Evolutionary conservation across 2,329 filamentous ascomycete genomes (phyloP).

Genomic region (Arthrinium phaeospermum): DNA sequence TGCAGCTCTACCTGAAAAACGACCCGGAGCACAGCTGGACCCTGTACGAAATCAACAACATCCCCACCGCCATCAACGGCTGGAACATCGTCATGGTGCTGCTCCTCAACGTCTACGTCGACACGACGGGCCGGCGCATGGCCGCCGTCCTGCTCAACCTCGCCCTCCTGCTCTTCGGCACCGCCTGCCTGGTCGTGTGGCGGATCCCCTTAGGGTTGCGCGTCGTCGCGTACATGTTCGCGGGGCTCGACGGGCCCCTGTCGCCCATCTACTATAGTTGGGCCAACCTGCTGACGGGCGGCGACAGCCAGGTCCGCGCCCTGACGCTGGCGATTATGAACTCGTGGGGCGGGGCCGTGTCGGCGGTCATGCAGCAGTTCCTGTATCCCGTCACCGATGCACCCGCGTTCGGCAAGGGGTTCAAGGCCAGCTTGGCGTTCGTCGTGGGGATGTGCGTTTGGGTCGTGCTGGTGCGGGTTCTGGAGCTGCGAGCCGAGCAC

Average conservation of each 20-base stretch:
- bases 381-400: slow-evolving; percentile 41
- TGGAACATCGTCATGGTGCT: slow-evolving; percentile 37
- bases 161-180: slow-evolving; percentile 37
- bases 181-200: slow-evolving; percentile 40
- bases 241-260: slow-evolving; percentile 42
- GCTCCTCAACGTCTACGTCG: slow-evolving; percentile 35
- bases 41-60: slow-evolving; percentile 38
- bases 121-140: slow-evolving; percentile 41
- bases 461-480: slow-evolving; percentile 30
- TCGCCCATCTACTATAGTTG: slow-evolving; percentile 42
- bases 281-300: slow-evolving; percentile 42
- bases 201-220: slow-evolving; percentile 39
- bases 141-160: slow-evolving; percentile 39
- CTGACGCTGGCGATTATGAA: slow-evolving; percentile 44
- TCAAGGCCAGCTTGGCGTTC: slow-evolving; percentile 37
- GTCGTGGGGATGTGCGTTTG: slow-evolving; percentile 33
- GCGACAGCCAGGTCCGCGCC: slow-evolving; percentile 42
- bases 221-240: slow-evolving; percentile 42
- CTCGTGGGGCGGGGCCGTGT: slow-evolving; percentile 38
- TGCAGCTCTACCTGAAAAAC: slow-evolving; percentile 36
- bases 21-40: slow-evolving; percentile 35
- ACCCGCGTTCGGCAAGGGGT: slow-evolving; percentile 37
- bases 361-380: slow-evolving; percentile 41
- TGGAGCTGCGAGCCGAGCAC: slow-evolving; percentile 26
- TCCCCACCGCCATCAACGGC: slow-evolving; percentile 38